phyloP scores from a whole-genome alignment of 352 stramenopile genomes.

The Phytophthora sp. region DNA sequence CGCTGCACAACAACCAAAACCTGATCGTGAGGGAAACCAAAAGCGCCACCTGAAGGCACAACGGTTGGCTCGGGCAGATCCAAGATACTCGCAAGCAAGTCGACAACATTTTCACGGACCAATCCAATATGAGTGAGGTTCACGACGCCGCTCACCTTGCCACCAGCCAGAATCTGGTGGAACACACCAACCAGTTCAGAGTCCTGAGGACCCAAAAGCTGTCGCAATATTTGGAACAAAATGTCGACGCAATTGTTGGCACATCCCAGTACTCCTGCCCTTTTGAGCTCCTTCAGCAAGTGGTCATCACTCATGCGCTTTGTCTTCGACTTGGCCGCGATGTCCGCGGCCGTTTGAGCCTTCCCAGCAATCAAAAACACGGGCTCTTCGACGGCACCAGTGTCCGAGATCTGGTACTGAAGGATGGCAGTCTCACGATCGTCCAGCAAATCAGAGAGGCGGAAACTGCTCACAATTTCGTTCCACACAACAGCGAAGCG shows the following conservation, averaged over 20 bases:
- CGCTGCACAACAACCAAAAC: conserved; percentile 79
- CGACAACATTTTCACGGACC: conserved; percentile 83
- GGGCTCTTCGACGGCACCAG: conserved; percentile 79
- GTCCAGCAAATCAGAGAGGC: conserved; percentile 85
- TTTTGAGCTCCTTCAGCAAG: conserved; percentile 77
- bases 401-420: conserved; percentile 90
- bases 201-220: conserved; percentile 78
- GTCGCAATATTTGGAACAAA: conserved; percentile 78
- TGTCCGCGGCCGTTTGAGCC: conserved; percentile 71
- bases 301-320: conserved; percentile 64
- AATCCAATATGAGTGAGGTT: conserved; percentile 81
- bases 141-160: conserved; percentile 55
- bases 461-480: conserved; percentile 90
- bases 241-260: conserved; percentile 84
- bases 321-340: conserved; percentile 62
- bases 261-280: conserved; percentile 73
- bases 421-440: conserved; percentile 88
- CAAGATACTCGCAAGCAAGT: conserved; percentile 84
- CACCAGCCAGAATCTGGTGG: conserved; percentile 65
- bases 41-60: conserved; percentile 49
- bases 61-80: conserved; percentile 83
- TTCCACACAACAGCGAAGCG: conserved; percentile 91
- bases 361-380: conserved; percentile 89
- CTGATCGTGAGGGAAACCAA: conserved; percentile 77
- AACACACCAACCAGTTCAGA: conserved; percentile 69